A percentile compares a stretch with the other conserved stretches of the same genome.
phyloP scores from a whole-genome alignment of 805 yeast genomes.

The Hemisphaericaspora nanyangensis region DNA sequence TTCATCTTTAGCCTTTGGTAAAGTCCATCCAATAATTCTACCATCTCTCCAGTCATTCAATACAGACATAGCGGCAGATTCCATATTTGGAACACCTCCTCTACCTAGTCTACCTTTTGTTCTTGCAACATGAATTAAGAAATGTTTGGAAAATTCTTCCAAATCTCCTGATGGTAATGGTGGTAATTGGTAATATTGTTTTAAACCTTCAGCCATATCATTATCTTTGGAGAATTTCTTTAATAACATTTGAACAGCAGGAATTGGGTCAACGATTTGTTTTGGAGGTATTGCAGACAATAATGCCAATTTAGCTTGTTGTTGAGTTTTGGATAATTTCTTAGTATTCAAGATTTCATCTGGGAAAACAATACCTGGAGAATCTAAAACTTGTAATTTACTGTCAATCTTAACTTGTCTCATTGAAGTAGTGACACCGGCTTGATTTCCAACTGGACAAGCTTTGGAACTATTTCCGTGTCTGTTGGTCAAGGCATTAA shows the following conservation, averaged over 20 bases:
- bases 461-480: constrained; percentile 71
- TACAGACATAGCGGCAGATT: constrained; percentile 76
- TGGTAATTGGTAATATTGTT: constrained; percentile 72
- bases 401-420: constrained; percentile 91
- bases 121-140: constrained; percentile 90
- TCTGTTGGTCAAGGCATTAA: constrained; percentile 80
- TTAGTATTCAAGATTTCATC: constrained; percentile 40
- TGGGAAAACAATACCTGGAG: constrained; percentile 98
- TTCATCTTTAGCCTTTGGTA: constrained; percentile 48
- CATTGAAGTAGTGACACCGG: constrained; percentile 91
- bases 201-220: constrained; percentile 75
- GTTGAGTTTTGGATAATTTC: constrained; percentile 53
- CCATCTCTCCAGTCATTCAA: constrained; percentile 98
- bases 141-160: constrained; percentile 77
- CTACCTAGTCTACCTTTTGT: constrained; percentile 86
- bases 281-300: constrained; percentile 88
- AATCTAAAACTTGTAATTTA: constrained; percentile 83
- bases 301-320: constrained; percentile 84
- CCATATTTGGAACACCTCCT: constrained; percentile 90
- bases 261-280: constrained; percentile 76
- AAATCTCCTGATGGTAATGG: constrained; percentile 69
- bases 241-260: constrained; percentile 73
- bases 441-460: constrained; percentile 96
- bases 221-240: constrained; percentile 70
- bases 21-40: constrained; percentile 84